phyloP scores from a whole-genome alignment of 2,329 filamentous ascomycete genomes.

The Trichoderma polysporum region DNA sequence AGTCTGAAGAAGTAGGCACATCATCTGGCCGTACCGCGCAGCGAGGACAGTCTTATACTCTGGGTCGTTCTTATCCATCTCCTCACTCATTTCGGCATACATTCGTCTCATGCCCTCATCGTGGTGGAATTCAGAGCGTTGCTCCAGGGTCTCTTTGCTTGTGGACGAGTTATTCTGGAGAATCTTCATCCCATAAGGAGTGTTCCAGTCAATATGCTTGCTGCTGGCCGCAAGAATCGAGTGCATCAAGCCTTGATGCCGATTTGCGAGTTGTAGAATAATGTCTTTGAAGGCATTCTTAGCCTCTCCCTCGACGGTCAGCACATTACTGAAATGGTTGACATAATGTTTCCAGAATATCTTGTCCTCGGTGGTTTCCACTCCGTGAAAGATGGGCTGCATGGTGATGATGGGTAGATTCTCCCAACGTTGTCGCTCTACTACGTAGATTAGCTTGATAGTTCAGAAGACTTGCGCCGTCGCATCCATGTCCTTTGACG shows the following conservation, averaged over 20 bases:
- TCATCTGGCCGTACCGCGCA: constrained; percentile 61
- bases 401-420: constrained; percentile 55
- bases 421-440: constrained; percentile 52
- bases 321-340: constrained; percentile 71
- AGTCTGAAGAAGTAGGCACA: constrained; percentile 60
- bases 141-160: constrained; percentile 45
- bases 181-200: constrained; percentile 55
- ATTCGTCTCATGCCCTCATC: constrained; percentile 54
- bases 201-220: constrained; percentile 66
- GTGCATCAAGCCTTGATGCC: constrained; percentile 83
- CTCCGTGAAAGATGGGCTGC: constrained; percentile 71
- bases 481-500: constrained; percentile 22
- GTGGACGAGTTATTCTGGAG: constrained; percentile 51
- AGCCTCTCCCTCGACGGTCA: constrained; percentile 78
- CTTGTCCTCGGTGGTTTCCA: constrained; percentile 77
- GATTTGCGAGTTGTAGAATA: constrained; percentile 75
- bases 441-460: constrained; percentile 20
- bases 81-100: constrained; percentile 46
- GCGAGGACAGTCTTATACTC: constrained; percentile 49
- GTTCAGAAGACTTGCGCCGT: background rate
- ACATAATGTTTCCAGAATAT: constrained; percentile 83
- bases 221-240: constrained; percentile 82
- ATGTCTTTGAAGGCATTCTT: constrained; percentile 85
- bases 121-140: constrained; percentile 57
- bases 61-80: constrained; percentile 43